phyloP scores from a whole-genome alignment of 306 rosid species.

The Gastrolobium villosum region DNA sequence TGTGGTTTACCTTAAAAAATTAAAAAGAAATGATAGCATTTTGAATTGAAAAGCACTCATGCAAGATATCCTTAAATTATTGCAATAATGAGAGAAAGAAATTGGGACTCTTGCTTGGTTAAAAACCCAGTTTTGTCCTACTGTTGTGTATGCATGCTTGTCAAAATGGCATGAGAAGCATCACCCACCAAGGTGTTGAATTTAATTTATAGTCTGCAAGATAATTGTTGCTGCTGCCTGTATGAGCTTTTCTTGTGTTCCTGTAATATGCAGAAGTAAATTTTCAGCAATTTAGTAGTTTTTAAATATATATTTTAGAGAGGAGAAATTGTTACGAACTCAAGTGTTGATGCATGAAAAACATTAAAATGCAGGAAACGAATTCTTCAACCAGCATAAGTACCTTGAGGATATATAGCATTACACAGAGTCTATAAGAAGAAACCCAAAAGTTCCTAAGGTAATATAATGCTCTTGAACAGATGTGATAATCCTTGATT shows the following conservation, averaged over 20 bases:
- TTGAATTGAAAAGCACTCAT: not conserved
- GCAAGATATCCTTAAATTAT: slow-evolving; percentile 6
- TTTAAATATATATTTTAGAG: slow-evolving; percentile 49
- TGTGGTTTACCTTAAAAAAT: slow-evolving; percentile 14
- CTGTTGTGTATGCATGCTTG: slow-evolving; percentile 4
- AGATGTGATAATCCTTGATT: not conserved
- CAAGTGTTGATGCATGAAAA: too few species aligned
- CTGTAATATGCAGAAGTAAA: slow-evolving; percentile 21
- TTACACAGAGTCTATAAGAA: slow-evolving; percentile 77
- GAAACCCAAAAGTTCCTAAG: slow-evolving; percentile 74
- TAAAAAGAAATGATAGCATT: slow-evolving; percentile 6
- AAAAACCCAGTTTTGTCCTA: not conserved
- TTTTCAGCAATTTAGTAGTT: slow-evolving; percentile 18
- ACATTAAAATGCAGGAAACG: slow-evolving; percentile 76
- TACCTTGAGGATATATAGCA: slow-evolving; percentile 84
- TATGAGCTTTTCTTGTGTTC: not conserved
- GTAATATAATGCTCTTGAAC: slow-evolving; percentile 50
- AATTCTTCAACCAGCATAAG: slow-evolving; percentile 76
- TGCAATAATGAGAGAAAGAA: slow-evolving; percentile 8
- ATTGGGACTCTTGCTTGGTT: not conserved
- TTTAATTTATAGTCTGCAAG: slow-evolving; percentile 17
- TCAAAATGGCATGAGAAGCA: slow-evolving; percentile 15
- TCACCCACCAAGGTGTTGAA: not conserved
- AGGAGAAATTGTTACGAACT: slow-evolving; percentile 67
- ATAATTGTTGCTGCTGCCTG: slow-evolving; percentile 12